phyloP scores from a whole-genome alignment of 2,329 filamentous ascomycete species.

The Xylaria sp. region DNA sequence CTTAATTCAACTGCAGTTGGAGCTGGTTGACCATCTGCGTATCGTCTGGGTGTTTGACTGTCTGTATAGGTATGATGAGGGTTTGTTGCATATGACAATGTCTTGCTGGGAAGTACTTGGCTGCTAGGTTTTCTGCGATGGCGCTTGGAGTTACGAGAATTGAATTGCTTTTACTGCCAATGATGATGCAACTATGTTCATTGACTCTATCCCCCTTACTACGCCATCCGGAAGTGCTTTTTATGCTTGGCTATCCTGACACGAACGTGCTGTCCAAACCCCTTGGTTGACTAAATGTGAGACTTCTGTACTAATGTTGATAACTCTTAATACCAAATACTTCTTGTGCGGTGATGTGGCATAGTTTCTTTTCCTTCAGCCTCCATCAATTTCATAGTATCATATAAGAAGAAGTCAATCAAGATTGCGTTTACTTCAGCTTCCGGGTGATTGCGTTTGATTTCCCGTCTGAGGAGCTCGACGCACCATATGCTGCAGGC shows the following conservation, averaged over 20 bases:
- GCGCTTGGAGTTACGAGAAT: slow-evolving; percentile 25
- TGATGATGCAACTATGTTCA: not conserved
- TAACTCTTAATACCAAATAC: slow-evolving; percentile 88
- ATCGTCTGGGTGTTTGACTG: not conserved
- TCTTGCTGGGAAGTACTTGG: slow-evolving; percentile 17
- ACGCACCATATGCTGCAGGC: slow-evolving; percentile 96
- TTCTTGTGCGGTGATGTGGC: slow-evolving; percentile 87
- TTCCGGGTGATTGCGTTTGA: slow-evolving; percentile 73
- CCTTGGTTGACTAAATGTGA: not conserved
- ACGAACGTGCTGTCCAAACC: not conserved
- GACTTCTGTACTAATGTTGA: not conserved
- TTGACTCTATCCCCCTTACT: not conserved
- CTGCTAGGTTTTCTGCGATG: slow-evolving; percentile 19
- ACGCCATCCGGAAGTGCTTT: not conserved
- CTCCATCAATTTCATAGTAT: slow-evolving; percentile 88
- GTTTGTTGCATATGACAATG: slow-evolving; percentile 17
- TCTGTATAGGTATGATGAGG: slow-evolving; percentile 14
- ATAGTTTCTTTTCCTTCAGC: slow-evolving; percentile 63
- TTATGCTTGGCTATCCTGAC: not conserved
- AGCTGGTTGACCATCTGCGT: slow-evolving; percentile 25
- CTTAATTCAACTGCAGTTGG: slow-evolving; percentile 56
- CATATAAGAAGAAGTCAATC: slow-evolving; percentile 97
- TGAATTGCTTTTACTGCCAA: slow-evolving; percentile 7
- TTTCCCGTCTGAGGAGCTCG: slow-evolving; percentile 84
- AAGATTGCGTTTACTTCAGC: slow-evolving; percentile 82